A percentile compares a stretch with the other conserved stretches of the same genome.
Evolutionary conservation across 2,329 filamentous ascomycete genomes (phyloP).

Genomic region (Aspergillus quadrilineatus): DNA sequence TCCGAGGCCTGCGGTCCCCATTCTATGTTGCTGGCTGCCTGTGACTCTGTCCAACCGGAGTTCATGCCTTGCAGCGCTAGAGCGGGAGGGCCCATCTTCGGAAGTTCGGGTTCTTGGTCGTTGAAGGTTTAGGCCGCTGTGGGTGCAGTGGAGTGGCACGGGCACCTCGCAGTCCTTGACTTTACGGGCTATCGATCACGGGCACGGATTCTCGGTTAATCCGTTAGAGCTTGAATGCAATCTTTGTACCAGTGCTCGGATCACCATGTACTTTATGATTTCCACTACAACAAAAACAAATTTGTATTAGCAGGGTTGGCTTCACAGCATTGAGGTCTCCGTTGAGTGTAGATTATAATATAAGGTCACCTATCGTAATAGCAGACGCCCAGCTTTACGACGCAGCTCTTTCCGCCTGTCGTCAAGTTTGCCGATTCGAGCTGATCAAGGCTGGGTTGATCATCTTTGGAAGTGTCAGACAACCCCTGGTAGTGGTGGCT

Average conservation of each 20-base stretch:
- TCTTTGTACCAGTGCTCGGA: not conserved
- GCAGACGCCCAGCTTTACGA: not conserved
- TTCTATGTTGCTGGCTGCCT: conserved; percentile 9
- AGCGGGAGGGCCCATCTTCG: conserved; percentile 15
- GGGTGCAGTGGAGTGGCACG: not conserved
- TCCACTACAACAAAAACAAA: too few relatives aligned
- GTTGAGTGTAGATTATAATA: not conserved
- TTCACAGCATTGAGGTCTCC: not conserved
- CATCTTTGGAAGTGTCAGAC: not conserved
- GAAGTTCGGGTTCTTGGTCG: conserved; percentile 14
- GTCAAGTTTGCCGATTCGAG: conserved; percentile 11
- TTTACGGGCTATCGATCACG: not conserved
- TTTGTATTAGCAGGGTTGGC: too few relatives aligned
- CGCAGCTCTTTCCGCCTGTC: conserved; percentile 5
- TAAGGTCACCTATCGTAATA: not conserved
- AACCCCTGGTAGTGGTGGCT: not conserved
- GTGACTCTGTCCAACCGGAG: conserved; percentile 17
- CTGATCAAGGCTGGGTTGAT: not conserved
- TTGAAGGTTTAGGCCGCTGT: not conserved
- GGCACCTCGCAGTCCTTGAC: not conserved
- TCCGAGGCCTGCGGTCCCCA: not conserved
- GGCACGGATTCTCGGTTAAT: not conserved
- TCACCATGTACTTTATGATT: too few relatives aligned
- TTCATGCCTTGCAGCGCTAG: conserved; percentile 15
- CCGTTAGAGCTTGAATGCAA: too few relatives aligned